Evolutionary conservation across 2,329 filamentous ascomycete genomes (phyloP).

Genomic region (Rutstroemia sydowiana): DNA sequence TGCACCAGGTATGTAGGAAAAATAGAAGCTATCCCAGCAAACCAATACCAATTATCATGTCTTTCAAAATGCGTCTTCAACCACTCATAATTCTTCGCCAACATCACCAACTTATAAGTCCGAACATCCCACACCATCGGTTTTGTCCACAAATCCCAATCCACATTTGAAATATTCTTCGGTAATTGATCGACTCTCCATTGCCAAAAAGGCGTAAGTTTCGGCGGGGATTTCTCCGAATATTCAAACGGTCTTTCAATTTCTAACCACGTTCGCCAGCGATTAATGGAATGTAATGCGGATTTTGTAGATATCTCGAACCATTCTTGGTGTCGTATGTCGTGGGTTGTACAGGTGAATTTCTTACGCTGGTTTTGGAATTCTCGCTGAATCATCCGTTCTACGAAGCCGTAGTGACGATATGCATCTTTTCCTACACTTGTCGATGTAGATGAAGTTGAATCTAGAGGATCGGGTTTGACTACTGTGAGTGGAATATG

Average conservation of each 20-base stretch:
- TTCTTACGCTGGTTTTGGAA: conserved; percentile 11
- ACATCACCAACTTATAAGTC: background rate
- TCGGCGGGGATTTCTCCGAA: background rate
- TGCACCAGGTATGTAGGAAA: background rate
- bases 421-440: conserved; percentile 11
- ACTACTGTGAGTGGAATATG: background rate
- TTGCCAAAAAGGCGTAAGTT: conserved; percentile 14
- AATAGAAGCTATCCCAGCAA: background rate
- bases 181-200: conserved; percentile 13
- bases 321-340: conserved; percentile 14
- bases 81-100: background rate
- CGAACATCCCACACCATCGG: background rate
- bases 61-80: background rate
- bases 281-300: conserved; percentile 9
- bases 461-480: background rate
- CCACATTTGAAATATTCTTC: conserved; percentile 2
- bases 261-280: conserved; percentile 16
- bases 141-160: conserved; percentile 15
- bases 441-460: background rate
- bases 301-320: conserved; percentile 9
- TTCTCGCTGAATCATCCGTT: conserved; percentile 11
- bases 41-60: conserved; percentile 2
- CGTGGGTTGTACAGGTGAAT: conserved; percentile 6
- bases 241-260: conserved; percentile 11
- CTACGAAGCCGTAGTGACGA: conserved; percentile 11